phyloP scores from a whole-genome alignment of 257 asterid genomes.

The Nicotiana paniculata region DNA sequence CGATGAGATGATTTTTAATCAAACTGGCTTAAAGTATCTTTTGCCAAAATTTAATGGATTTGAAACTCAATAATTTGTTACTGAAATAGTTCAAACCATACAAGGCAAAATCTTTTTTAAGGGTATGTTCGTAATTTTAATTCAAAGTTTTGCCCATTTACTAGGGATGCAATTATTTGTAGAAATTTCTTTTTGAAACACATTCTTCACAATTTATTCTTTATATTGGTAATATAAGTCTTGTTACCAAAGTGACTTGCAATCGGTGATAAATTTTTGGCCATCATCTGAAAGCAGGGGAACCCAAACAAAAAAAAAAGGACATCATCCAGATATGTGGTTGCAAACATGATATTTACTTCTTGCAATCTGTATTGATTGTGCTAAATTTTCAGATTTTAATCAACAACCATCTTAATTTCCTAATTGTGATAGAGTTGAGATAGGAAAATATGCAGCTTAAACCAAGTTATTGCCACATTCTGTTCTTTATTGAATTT shows the following conservation, averaged over 20 bases:
- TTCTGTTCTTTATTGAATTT: not conserved
- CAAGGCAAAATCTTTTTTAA: not conserved
- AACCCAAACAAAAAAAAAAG: too few species aligned
- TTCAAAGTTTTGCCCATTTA: not conserved
- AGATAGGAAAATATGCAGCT: too few species aligned
- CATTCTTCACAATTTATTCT: not conserved
- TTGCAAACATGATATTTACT: too few species aligned
- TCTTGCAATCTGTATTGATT: too few species aligned
- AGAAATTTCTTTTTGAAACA: not conserved
- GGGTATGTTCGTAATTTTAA: not conserved
- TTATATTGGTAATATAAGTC: not conserved
- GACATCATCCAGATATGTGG: too few species aligned
- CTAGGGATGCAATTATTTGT: not conserved
- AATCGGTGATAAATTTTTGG: not conserved
- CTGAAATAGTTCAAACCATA: not conserved
- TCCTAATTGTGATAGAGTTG: too few species aligned
- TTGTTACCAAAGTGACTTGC: not conserved
- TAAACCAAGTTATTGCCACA: too few species aligned
- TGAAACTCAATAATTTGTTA: not conserved
- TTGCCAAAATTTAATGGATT: not conserved
- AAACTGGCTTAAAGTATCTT: not conserved
- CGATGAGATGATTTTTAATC: not conserved
- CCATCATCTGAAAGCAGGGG: not conserved
- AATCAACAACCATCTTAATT: too few species aligned
- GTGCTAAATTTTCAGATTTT: too few species aligned